Evolutionary conservation across 495 filamentous ascomycete genomes (phyloP), one percentile per base, ranked within the genome.

Genomic region (Cercophora sp.): DNA sequence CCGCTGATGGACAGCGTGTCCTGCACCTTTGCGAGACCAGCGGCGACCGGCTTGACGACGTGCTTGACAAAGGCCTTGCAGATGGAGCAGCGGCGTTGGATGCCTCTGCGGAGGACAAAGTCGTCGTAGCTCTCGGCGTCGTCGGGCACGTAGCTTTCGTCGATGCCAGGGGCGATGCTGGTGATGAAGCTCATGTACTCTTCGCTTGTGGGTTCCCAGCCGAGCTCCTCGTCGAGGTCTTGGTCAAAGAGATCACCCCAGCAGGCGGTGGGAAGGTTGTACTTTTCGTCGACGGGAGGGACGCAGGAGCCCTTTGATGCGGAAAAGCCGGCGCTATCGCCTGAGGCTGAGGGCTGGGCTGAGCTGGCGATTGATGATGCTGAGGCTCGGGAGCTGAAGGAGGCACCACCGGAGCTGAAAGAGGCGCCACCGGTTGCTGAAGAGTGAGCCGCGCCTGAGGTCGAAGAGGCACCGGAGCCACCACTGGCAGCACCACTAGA

Each of bases 231-330:
- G 35, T 59, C 56, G 8, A 59, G 52, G 10, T 55, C 52, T 8
- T 34, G 22, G 41, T 59, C 56, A 19, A 59, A 59, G 13, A 26
- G 8, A 22, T 31, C 31, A 11, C 56, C 56, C n/a, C 51, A 25
- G 46, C 56, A 59, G 43, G 56, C 56, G 35, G 56, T 59, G 8
- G 56, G 56, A 8, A 55, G 52, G 26, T 46, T 37, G 23, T 59
- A 59, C 49, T 51, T 55, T 6, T 4, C 43, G 20, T 59, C 56
- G 34, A 29, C 37, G 8, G 56, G 56, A 15, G 52, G 23, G 10
- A 35, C 40, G 50, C 56, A 59, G 15, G 27, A n/a, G 6, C 5
- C 8, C 31, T 46, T 23, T 8, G 22, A 20, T 16, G 13, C 42
- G 27, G 18, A 27, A 23, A 47, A 39, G 41, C 31, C 24, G 13